A percentile compares a stretch with the other conserved stretches of the same genome.
Conservation (phyloP, 768 basidiomycete genomes). For the Ramaria sp. region DNA sequence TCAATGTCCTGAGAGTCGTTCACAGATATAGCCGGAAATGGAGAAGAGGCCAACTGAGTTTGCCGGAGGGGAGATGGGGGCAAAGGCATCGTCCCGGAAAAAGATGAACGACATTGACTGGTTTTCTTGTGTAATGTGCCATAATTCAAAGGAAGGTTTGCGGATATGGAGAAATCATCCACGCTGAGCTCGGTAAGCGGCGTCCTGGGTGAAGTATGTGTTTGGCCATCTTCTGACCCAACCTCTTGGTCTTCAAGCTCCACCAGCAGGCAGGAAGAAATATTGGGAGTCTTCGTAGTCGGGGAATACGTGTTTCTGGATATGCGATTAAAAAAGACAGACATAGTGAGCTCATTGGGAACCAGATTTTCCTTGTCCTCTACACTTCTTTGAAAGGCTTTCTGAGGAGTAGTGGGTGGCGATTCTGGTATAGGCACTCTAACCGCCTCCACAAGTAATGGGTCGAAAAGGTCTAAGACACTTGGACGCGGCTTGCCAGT, state of each 20-base stretch:
- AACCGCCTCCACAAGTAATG: neutral
- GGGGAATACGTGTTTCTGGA: neutral
- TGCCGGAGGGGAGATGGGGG: neutral
- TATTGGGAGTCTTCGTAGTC: neutral
- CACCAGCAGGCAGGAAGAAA: neutral
- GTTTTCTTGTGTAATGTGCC: neutral
- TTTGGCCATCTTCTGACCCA: neutral
- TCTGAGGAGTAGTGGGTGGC: neutral
- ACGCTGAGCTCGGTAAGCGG: neutral
- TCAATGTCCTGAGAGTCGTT: neutral
- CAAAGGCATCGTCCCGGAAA: neutral
- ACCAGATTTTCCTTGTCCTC: neutral
- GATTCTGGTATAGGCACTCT: slow-evolving; percentile 3
- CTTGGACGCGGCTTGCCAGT: slow-evolving; percentile 2
- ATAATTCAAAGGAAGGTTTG: neutral
- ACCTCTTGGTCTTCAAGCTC: neutral
- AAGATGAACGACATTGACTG: neutral
- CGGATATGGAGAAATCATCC: neutral
- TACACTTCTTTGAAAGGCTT: neutral
- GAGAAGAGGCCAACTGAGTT: neutral
- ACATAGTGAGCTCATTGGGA: slow-evolving; percentile 1
- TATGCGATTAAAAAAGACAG: slow-evolving; percentile 5
- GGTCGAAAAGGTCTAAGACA: slow-evolving; percentile 6
- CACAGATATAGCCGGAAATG: neutral
- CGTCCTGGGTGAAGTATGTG: neutral